Percentiles rank a stretch among this genome's conserved stretches.
phyloP scores from a whole-genome alignment of 2,329 filamentous ascomycete genomes.

The Epichloe gansuensis region DNA sequence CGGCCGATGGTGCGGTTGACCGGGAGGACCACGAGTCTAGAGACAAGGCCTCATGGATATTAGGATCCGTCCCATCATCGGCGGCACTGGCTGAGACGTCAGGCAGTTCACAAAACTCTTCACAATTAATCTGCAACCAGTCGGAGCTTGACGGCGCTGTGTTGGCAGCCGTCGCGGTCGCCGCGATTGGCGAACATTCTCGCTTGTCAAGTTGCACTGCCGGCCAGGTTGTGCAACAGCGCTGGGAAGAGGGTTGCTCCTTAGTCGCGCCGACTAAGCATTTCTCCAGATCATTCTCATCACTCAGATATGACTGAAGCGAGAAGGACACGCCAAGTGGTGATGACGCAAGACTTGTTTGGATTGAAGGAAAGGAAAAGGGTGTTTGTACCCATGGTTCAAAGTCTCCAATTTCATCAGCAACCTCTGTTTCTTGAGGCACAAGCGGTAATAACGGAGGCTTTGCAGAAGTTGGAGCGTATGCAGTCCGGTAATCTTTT shows the following conservation, averaged over 20 bases:
- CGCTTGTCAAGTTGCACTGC: neutral
- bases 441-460: slow-evolving; percentile 1
- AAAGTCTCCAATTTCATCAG: neutral
- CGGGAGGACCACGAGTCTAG: neutral
- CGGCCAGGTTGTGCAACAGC: neutral
- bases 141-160: neutral
- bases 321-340: neutral
- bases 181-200: neutral
- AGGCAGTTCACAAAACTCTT: neutral
- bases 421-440: neutral
- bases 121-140: neutral
- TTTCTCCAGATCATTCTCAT: slow-evolving; percentile 2
- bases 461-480: neutral
- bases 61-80: neutral
- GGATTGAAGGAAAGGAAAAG: neutral
- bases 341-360: neutral
- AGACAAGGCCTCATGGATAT: neutral
- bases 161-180: neutral
- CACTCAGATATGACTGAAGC: slow-evolving; percentile 2
- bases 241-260: neutral
- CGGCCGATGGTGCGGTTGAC: neutral
- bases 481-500: too few relatives aligned
- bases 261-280: neutral
- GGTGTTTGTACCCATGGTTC: neutral
- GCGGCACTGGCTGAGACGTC: neutral